Evolutionary conservation across 2,329 filamentous ascomycete genomes (phyloP).

Genomic region (Hymenoscyphus fraxineus): DNA sequence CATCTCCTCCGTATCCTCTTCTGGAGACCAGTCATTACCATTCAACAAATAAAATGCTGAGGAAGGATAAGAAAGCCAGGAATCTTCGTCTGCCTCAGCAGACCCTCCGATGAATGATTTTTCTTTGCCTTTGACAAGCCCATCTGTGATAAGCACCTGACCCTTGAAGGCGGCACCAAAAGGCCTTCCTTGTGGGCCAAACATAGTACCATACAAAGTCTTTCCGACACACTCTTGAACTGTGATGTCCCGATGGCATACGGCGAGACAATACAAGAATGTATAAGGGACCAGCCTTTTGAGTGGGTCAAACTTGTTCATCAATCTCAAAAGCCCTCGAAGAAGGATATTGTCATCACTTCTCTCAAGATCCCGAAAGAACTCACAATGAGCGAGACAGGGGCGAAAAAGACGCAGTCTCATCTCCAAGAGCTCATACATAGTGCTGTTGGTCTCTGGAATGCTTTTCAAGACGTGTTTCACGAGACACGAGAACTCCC

Average conservation of each 20-base stretch:
- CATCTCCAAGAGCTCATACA: not conserved
- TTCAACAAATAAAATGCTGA: not conserved
- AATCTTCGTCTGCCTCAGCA: not conserved
- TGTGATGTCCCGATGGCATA: not conserved
- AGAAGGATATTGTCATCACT: not conserved
- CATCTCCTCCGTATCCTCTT: not conserved
- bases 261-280: not conserved
- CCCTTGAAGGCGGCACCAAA: not conserved
- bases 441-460: not conserved
- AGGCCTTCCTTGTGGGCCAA: not conserved
- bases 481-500: not conserved
- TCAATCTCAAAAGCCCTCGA: not conserved
- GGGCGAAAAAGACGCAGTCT: not conserved
- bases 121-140: not conserved
- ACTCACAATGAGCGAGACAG: not conserved
- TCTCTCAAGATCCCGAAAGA: not conserved
- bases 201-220: too few relatives aligned
- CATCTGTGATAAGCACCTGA: not conserved
- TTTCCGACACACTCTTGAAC: not conserved
- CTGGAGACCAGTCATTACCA: not conserved
- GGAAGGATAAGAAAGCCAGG: not conserved
- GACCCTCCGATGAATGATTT: not conserved
- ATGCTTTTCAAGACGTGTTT: not conserved
- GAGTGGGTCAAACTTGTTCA: not conserved
- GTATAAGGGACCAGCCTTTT: too few relatives aligned